Evolutionary conservation across 345 rosid genomes (phyloP), one percentile per base, ranked within the genome.

Genomic region (Eucalyptus caleyi): DNA sequence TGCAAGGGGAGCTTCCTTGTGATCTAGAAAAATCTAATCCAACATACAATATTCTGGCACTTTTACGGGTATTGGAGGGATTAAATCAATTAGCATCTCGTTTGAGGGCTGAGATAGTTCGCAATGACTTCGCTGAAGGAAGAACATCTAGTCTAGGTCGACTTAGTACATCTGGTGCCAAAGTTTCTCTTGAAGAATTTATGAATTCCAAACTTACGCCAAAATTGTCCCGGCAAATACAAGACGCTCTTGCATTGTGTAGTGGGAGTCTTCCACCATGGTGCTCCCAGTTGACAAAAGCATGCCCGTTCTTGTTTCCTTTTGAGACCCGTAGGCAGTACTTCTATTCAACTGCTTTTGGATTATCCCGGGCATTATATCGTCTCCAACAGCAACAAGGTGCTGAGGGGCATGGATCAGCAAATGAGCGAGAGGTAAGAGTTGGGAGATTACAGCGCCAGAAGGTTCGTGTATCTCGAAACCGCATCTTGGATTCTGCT

Each of bases 361-460:
- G 99, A 89, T 92, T 98, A 90, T 98, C 99, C 72, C 99, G 99
- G 88, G 99, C 99, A 42, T 92, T 98, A 90, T 92, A 94, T 91
- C 99, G 99, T 88, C 97, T 97, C 60, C 99, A 98, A 94, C 99
- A 98, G 96, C 99, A 96, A 92, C 99, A 98, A 93, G 98, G 99
- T 92, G 98, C 98, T 91, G 99, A 98, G 88, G 99, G 99, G 88
- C 94, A 94, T 90, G 99, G 98, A 87, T 94, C 96, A 86, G 90
- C 93, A 86, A 95, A 93, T 92, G 99, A 97, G 88, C 94, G 99
- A 92, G 99, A 98, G 93, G 93, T 96, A 88, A 94, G 99, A 89
- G 96, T 97, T 92, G 99, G 98, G 89, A 96, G 99, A 89, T 90
- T 98, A 90, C 99, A 98, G 87, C 98, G 99, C 86, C 99, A 98